Percentiles rank a stretch among this genome's conserved stretches.
These are phyloP conservation scores for Coniferiporia weirii DNA, from an alignment of 1,284 basidiomycete genomes.

Conservation along the genomic window DNA sequence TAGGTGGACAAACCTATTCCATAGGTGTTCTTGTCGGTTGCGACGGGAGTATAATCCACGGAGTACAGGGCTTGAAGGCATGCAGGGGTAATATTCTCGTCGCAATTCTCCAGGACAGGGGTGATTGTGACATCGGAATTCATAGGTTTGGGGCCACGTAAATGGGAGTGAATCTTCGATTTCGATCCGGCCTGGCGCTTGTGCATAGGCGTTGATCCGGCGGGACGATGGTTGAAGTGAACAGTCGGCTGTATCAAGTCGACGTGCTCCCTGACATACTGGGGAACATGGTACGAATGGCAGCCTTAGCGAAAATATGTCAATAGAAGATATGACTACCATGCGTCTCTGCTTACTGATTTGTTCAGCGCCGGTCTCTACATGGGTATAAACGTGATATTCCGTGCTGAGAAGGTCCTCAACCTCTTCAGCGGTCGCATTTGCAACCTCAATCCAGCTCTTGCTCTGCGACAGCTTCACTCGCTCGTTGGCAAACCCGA, in stretches of 20 bases:
- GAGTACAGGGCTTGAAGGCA: slow-evolving; percentile 46
- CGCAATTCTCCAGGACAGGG: slow-evolving; percentile 33
- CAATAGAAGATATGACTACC: slow-evolving; percentile 15
- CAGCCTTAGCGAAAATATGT: slow-evolving; percentile 30
- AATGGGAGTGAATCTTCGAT: slow-evolving; percentile 6
- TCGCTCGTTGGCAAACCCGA: slow-evolving; percentile 31
- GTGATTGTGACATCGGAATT: slow-evolving; percentile 10
- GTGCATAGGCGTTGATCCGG: slow-evolving; percentile 29
- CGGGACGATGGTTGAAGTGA: slow-evolving; percentile 31
- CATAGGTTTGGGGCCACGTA: slow-evolving; percentile 5
- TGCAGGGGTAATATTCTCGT: slow-evolving; percentile 37
- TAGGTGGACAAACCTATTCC: slow-evolving; percentile 38
- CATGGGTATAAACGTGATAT: slow-evolving; percentile 42
- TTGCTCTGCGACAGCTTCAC: slow-evolving; percentile 31
- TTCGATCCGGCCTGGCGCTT: slow-evolving; percentile 13
- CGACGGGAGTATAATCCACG: slow-evolving; percentile 36
- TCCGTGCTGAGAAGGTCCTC: slow-evolving; percentile 41
- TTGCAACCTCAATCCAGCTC: slow-evolving; percentile 38
- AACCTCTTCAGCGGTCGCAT: slow-evolving; percentile 39
- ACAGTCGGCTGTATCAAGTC: slow-evolving; percentile 45
- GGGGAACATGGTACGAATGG: slow-evolving; percentile 41
- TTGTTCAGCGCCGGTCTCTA: slow-evolving; percentile 30
- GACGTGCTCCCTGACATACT: slow-evolving; percentile 38
- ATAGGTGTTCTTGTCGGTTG: slow-evolving; percentile 40
- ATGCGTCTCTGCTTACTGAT: slow-evolving; percentile 26